These are phyloP conservation scores for Leishmania mexicana DNA, from an alignment of 208 protist species.

Conservation along the genomic window DNA sequence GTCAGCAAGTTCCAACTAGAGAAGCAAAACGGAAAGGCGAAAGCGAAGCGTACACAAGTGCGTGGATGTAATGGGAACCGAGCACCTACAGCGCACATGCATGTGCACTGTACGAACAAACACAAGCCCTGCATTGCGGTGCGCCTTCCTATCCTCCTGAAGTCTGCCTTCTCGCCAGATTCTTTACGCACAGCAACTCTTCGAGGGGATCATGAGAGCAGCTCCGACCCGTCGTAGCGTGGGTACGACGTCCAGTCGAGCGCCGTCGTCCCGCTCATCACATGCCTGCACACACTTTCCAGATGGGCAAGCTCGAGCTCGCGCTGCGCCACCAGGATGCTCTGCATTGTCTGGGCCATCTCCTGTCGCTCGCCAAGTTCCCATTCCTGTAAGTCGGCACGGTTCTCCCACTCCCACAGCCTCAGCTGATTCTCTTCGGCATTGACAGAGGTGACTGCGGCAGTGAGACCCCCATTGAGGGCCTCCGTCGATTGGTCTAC, in stretches of 20 bases:
- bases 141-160: background rate
- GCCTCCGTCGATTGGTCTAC: background rate
- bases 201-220: background rate
- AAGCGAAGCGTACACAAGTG: background rate
- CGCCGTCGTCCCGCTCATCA: conserved; percentile 31
- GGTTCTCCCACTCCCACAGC: conserved; percentile 35
- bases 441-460: background rate
- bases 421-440: background rate
- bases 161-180: background rate
- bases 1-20: background rate
- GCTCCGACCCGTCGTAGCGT: conserved; percentile 6
- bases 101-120: background rate
- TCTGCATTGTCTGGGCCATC: conserved; percentile 31
- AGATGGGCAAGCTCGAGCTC: conserved; percentile 24
- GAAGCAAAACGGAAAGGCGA: background rate
- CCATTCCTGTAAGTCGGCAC: conserved; percentile 41
- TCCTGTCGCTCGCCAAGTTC: conserved; percentile 38
- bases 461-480: background rate
- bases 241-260: conserved; percentile 47
- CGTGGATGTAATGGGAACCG: background rate
- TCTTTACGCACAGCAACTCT: too few species aligned
- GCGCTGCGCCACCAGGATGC: conserved; percentile 40
- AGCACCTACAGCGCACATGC: background rate
- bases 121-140: background rate
- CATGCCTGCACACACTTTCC: conserved; percentile 24